Percentiles rank a stretch among this genome's conserved stretches.
Evolutionary conservation across 352 stramenopile genomes (phyloP).

Genomic region (Phytophthora lateralis): DNA sequence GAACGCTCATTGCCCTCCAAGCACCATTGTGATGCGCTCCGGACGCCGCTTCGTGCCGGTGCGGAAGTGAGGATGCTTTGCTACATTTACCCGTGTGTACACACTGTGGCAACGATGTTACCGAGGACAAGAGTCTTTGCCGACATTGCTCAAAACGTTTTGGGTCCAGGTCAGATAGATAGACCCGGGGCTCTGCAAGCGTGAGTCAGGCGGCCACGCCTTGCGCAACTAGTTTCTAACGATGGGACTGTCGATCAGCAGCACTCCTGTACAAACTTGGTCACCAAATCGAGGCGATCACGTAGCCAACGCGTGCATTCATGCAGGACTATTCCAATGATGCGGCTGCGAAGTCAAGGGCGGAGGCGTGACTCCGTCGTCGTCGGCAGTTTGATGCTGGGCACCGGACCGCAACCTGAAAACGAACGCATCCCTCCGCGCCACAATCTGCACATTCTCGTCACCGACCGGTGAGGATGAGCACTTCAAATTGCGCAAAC

Average conservation of each 20-base stretch:
- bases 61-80: conserved; percentile 7
- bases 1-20: conserved; percentile 6
- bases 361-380: not conserved
- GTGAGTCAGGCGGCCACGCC: too few relatives aligned
- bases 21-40: conserved; percentile 5
- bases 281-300: not conserved
- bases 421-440: conserved; percentile 3
- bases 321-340: conserved; percentile 13
- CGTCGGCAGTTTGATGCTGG: conserved; percentile 2
- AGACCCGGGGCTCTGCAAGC: too few relatives aligned
- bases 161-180: too few relatives aligned
- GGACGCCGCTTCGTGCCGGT: conserved; percentile 3
- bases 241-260: conserved; percentile 2
- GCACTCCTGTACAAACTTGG: conserved; percentile 4
- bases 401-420: conserved; percentile 1
- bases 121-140: not conserved
- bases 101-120: not conserved
- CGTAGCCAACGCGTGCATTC: not conserved
- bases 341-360: not conserved
- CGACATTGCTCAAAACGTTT: not conserved
- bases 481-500: conserved; percentile 34
- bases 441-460: conserved; percentile 19
- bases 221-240: not conserved
- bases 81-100: not conserved
- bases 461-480: conserved; percentile 8